Evolutionary conservation across 306 rosid genomes (phyloP), one percentile per base, ranked within the genome.

Genomic region (Cicer cuneatum): DNA sequence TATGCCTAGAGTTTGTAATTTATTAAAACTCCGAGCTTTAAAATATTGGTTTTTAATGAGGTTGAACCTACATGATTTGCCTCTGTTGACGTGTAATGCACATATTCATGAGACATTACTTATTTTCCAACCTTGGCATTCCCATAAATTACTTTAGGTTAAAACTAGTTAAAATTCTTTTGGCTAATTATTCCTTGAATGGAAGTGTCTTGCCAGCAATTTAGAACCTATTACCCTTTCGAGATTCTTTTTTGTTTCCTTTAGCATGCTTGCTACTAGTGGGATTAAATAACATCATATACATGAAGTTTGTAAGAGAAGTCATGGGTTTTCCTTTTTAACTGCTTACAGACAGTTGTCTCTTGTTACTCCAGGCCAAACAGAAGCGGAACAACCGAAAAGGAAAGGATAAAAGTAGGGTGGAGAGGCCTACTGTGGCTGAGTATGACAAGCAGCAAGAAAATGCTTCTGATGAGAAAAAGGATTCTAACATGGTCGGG

Each of bases 381-480:
- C 98, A 95, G 71, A 95, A 90, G 80, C 86, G 90, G 73, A 94
- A 89, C 80, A 89, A 88, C 59, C 83, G 91, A 70, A 95, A 92
- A 84, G 93, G 90, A 63, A 92, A 88, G 87, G 98, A 92, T 64
- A 95, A 90, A 84, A 92, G 81, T 47, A 89, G 88, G 85, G 99
- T 92, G 73, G 96, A 90, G 68, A 83, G 86, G 83, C 79, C 77
- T 6, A 48, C 33, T 49, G 38, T 84, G 66, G 75, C 57, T 13
- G 81, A 79, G 78, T 74, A 74, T 84, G 86, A 86, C 73, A 83
- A 84, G 42, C 81, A 67, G 52, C 83, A 81, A 65, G 79, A 75
- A 42, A 78, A 66, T 68, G 87, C 86, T 72, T 58, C 45, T 79
- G 82, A 85, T 78, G 90, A 82, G 70, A 80, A 82, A 65, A 81